Conservation (phyloP, 1,284 basidiomycete species). For the Neolentinus lepideus region DNA sequence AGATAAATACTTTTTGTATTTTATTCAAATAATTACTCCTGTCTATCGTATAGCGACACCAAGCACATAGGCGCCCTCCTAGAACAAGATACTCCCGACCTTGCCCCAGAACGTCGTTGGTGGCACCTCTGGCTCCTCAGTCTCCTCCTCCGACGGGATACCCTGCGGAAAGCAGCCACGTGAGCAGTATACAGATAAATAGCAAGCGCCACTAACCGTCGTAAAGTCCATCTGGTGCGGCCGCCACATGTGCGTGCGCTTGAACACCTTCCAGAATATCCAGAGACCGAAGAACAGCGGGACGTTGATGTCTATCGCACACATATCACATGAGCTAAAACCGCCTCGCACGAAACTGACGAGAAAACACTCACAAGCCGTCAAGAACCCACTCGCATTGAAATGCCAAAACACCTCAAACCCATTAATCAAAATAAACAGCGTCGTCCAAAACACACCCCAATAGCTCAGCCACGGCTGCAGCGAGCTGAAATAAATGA, state of each 20-base stretch:
- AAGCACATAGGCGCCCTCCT: background rate
- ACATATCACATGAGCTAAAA: background rate
- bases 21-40: too few relatives aligned
- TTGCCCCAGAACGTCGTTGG: conserved; percentile 16
- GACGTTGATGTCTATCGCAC: conserved; percentile 17
- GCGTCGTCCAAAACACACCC: conserved; percentile 29
- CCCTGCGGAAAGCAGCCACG: conserved; percentile 15
- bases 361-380: conserved; percentile 36
- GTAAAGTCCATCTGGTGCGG: conserved; percentile 40
- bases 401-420: conserved; percentile 36
- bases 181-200: background rate
- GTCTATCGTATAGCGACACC: background rate
- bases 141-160: conserved; percentile 33
- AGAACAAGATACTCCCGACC: conserved; percentile 17
- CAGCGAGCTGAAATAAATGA: conserved; percentile 45
- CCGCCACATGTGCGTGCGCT: conserved; percentile 30
- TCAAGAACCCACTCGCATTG: conserved; percentile 52
- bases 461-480: conserved; percentile 32
- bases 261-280: conserved; percentile 37
- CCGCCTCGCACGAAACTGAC: background rate
- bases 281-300: conserved; percentile 31
- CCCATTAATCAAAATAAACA: conserved; percentile 36
- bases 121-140: conserved; percentile 21
- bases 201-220: conserved; percentile 13
- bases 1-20: too few relatives aligned